Percentiles rank a stretch among this genome's conserved stretches.
These are phyloP conservation scores for Podospora pseudocomata DNA, from an alignment of 495 filamentous ascomycete species.

Conservation along the genomic window DNA sequence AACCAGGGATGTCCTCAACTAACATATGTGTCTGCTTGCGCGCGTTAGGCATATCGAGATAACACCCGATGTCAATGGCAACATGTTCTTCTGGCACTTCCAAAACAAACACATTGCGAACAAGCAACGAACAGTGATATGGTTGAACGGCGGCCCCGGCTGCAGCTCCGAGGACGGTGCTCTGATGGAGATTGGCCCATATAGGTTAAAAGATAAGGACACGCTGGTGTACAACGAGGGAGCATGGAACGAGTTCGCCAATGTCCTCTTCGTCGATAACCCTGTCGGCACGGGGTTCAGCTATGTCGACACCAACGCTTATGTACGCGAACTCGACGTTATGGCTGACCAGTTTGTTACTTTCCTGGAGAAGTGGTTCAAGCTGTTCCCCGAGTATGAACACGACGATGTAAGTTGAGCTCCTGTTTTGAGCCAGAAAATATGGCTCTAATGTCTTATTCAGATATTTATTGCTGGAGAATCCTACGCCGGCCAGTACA, in stretches of 20 bases:
- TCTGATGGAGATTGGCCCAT: constrained; percentile 96
- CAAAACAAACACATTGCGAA: constrained; percentile 94
- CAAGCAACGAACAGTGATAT: constrained; percentile 86
- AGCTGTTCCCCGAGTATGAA: constrained; percentile 86
- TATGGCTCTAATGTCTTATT: constrained; percentile 18
- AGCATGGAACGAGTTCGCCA: constrained; percentile 96
- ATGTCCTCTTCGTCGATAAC: constrained; percentile 93
- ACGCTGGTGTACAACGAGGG: constrained; percentile 79
- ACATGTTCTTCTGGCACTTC: constrained; percentile 98
- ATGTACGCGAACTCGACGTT: constrained; percentile 75
- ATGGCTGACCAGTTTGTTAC: constrained; percentile 86
- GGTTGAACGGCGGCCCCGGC: constrained; percentile 94
- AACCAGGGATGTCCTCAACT: constrained; percentile 13
- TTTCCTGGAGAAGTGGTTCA: constrained; percentile 89
- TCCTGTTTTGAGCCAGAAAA: background rate
- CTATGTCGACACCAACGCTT: constrained; percentile 84
- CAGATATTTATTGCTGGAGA: constrained; percentile 93
- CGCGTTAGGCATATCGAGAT: constrained; percentile 87
- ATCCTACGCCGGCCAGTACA: constrained; percentile 95
- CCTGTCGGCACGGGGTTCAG: constrained; percentile 96
- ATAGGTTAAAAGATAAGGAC: constrained; percentile 71
- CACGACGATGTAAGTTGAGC: constrained; percentile 75
- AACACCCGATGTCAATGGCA: constrained; percentile 74
- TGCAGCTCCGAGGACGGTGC: constrained; percentile 97
- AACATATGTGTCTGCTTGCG: background rate